Evolutionary conservation across 352 stramenopile species (phyloP).

Genomic region (Pythium graminicola): DNA sequence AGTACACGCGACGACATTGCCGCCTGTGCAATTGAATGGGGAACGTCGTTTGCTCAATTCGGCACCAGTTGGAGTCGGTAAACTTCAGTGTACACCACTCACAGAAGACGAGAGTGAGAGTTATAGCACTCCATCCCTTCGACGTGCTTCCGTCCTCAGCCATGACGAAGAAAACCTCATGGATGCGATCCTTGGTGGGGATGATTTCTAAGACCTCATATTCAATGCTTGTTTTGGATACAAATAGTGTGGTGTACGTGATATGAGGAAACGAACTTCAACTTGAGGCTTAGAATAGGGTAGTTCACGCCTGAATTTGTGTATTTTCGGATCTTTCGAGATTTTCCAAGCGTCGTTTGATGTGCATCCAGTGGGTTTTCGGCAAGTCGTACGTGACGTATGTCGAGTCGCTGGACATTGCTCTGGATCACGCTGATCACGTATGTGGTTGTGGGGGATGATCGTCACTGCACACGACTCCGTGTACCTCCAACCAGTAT

Average conservation of each 20-base stretch:
- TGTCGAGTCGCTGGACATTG: background rate
- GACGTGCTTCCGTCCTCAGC: constrained; percentile 41
- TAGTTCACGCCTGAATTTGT: no score
- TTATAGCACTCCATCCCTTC: background rate
- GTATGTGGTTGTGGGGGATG: background rate
- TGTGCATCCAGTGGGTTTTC: background rate
- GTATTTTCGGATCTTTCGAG: constrained; percentile 8
- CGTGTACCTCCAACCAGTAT: constrained; percentile 12
- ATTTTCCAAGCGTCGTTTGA: constrained; percentile 1
- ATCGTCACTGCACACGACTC: constrained; percentile 8
- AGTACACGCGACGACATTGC: constrained; percentile 37
- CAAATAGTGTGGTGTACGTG: background rate
- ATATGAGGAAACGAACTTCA: constrained; percentile 4
- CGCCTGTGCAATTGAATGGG: constrained; percentile 37
- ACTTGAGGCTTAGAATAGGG: constrained; percentile 5
- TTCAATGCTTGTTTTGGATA: background rate
- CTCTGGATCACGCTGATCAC: background rate
- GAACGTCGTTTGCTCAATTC: constrained; percentile 58
- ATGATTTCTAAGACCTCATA: constrained; percentile 25
- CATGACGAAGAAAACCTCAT: constrained; percentile 82
- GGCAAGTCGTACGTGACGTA: no score
- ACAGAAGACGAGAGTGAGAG: constrained; percentile 19
- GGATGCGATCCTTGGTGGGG: constrained; percentile 59
- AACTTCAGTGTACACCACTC: constrained; percentile 51
- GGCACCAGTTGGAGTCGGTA: constrained; percentile 58